Evolutionary conservation across 129 eudicot species (phyloP).

Genomic region (Chrysanthemum makinoi): DNA sequence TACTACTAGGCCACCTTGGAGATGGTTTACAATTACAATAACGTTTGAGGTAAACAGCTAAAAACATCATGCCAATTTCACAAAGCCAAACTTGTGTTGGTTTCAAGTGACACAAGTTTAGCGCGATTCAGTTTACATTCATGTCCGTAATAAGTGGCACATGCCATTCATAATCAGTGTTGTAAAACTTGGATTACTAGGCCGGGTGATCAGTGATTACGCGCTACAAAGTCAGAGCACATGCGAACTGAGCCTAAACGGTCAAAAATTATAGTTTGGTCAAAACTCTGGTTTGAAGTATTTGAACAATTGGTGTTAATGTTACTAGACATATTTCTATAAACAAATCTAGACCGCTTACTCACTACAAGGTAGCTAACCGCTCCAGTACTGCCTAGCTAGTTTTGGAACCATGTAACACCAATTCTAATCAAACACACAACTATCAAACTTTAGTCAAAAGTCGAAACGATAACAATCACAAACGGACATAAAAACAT

Average conservation of each 20-base stretch:
- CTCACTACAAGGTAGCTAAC: neutral
- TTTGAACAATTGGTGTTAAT: neutral
- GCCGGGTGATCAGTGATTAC: neutral
- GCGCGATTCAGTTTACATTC: neutral
- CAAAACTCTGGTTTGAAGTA: neutral
- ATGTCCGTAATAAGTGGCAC: neutral
- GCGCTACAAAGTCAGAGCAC: neutral
- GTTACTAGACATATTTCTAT: neutral
- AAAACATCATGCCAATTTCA: neutral
- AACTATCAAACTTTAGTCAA: neutral
- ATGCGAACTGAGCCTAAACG: neutral
- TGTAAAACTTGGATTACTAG: neutral
- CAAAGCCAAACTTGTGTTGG: neutral
- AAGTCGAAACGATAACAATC: too few relatives aligned
- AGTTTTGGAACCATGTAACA: neutral
- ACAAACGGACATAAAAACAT: too few relatives aligned
- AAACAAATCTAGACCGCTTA: neutral
- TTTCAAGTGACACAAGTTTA: neutral
- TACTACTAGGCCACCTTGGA: neutral
- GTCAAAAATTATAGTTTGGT: neutral
- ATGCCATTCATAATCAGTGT: neutral
- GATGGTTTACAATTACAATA: neutral
- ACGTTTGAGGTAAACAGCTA: neutral
- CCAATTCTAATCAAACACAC: neutral
- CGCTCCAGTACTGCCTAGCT: neutral